A percentile compares a stretch with the other conserved stretches of the same genome.
Evolutionary conservation across 495 filamentous ascomycete species (phyloP).

Genomic region (Cercophora scortea): DNA sequence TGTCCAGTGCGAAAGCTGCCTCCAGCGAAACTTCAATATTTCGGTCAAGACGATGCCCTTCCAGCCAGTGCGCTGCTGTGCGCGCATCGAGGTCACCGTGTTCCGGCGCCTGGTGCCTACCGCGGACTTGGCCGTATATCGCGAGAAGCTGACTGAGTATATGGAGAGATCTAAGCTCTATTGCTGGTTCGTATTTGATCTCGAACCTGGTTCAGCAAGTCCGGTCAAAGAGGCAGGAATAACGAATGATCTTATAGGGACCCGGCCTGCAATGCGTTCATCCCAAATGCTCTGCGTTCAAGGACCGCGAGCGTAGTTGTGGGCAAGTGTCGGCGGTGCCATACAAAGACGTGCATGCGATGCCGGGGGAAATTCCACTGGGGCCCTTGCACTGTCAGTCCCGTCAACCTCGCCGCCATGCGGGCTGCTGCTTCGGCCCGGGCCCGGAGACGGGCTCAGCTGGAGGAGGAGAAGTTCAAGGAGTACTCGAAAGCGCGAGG

Average conservation of each 20-base stretch:
- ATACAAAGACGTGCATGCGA: slow-evolving; percentile 2
- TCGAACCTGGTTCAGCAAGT: too few relatives aligned
- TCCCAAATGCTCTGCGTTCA: slow-evolving; percentile 5
- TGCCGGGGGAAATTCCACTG: slow-evolving; percentile 5
- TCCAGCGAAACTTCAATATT: neutral
- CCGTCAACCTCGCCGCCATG: neutral
- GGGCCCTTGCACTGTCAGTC: neutral
- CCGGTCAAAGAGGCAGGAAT: too few relatives aligned
- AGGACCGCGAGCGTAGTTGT: neutral
- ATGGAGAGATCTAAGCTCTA: slow-evolving; percentile 7
- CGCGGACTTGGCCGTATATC: slow-evolving; percentile 5
- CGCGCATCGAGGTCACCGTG: neutral
- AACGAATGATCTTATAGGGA: neutral
- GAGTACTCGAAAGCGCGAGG: neutral
- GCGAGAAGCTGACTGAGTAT: slow-evolving; percentile 8
- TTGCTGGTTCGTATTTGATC: slow-evolving; percentile 1
- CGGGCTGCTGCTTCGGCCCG: neutral
- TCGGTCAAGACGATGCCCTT: slow-evolving; percentile 6
- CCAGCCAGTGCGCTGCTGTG: slow-evolving; percentile 14
- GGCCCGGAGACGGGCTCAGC: neutral
- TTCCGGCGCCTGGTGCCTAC: neutral
- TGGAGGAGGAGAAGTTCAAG: neutral
- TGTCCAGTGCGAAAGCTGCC: slow-evolving; percentile 5
- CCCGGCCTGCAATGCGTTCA: slow-evolving; percentile 10
- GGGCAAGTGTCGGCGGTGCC: slow-evolving; percentile 9